phyloP scores from a whole-genome alignment of 805 yeast species.

The Teunomyces kruisii region DNA sequence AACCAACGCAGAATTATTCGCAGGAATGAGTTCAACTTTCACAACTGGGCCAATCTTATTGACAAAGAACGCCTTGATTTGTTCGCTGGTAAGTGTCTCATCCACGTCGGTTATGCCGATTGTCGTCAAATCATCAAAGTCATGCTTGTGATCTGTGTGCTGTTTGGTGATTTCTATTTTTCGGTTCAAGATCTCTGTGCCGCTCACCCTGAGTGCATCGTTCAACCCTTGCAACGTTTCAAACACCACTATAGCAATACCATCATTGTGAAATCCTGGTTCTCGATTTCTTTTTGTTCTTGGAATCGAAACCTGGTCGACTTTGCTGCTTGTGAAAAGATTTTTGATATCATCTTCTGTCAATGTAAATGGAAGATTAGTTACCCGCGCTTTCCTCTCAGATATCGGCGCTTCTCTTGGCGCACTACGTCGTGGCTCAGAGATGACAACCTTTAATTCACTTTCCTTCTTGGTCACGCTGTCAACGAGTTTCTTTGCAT shows the following conservation, averaged over 20 bases:
- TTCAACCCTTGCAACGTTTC: constrained; percentile 43
- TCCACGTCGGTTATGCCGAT: constrained; percentile 23
- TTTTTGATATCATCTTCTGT: constrained; percentile 37
- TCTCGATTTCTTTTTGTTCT: constrained; percentile 29
- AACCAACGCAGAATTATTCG: constrained; percentile 48
- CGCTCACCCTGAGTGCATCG: constrained; percentile 44
- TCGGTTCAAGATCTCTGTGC: constrained; percentile 45
- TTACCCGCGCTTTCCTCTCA: constrained; percentile 57
- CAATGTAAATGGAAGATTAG: constrained; percentile 50
- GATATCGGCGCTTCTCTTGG: constrained; percentile 38
- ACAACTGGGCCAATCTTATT: constrained; percentile 32
- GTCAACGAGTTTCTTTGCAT: constrained; percentile 39
- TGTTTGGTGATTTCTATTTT: constrained; percentile 42
- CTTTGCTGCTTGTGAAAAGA: constrained; percentile 49
- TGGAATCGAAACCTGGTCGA: constrained; percentile 52
- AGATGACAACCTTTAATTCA: constrained; percentile 55
- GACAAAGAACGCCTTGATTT: constrained; percentile 28
- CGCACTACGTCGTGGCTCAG: constrained; percentile 46
- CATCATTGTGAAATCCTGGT: constrained; percentile 46
- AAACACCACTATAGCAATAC: constrained; percentile 66
- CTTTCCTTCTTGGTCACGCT: constrained; percentile 22
- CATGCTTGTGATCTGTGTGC: constrained; percentile 7
- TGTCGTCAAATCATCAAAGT: constrained; percentile 18
- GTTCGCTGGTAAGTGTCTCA: constrained; percentile 37
- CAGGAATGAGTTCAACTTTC: constrained; percentile 47